Percentiles rank a stretch among this genome's conserved stretches.
These are phyloP conservation scores for Syzygium aqueum DNA, from an alignment of 345 rosid species.

Conservation along the genomic window DNA sequence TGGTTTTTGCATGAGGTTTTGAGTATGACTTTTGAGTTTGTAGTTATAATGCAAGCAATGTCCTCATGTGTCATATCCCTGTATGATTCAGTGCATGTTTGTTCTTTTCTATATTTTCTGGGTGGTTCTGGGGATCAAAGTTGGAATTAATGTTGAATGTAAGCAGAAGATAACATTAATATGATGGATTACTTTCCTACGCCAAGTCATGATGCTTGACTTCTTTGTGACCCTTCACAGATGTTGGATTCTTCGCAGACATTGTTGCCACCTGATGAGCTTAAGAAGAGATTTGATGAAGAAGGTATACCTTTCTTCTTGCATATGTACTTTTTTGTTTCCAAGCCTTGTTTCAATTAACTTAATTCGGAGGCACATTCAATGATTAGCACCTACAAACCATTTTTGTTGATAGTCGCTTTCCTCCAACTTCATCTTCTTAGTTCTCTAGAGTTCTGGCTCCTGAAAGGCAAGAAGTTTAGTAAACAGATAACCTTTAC, in stretches of 20 bases:
- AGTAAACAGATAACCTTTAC: not conserved
- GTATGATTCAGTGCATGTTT: not conserved
- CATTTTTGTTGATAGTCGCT: not conserved
- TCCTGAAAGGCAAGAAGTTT: not conserved
- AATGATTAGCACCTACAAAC: not conserved
- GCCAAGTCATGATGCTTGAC: not conserved
- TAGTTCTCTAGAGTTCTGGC: not conserved
- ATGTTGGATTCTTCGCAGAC: constrained; percentile 77
- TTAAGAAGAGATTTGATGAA: constrained; percentile 71
- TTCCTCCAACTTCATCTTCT: not conserved
- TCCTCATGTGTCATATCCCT: not conserved
- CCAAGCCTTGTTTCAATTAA: not conserved
- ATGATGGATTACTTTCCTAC: not conserved
- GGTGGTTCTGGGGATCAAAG: not conserved
- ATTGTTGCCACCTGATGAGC: constrained; percentile 68
- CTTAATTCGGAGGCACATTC: not conserved
- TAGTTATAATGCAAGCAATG: not conserved
- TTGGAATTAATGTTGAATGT: not conserved
- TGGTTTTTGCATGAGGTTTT: not conserved
- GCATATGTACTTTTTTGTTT: not conserved
- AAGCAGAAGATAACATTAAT: not conserved
- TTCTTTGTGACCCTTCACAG: constrained; percentile 30
- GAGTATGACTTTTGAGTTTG: not conserved
- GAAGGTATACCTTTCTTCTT: constrained; percentile 40
- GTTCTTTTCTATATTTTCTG: not conserved